Evolutionary conservation across 2,329 filamentous ascomycete species (phyloP).

Genomic region (Immersiporthe knoxdaviesiana): DNA sequence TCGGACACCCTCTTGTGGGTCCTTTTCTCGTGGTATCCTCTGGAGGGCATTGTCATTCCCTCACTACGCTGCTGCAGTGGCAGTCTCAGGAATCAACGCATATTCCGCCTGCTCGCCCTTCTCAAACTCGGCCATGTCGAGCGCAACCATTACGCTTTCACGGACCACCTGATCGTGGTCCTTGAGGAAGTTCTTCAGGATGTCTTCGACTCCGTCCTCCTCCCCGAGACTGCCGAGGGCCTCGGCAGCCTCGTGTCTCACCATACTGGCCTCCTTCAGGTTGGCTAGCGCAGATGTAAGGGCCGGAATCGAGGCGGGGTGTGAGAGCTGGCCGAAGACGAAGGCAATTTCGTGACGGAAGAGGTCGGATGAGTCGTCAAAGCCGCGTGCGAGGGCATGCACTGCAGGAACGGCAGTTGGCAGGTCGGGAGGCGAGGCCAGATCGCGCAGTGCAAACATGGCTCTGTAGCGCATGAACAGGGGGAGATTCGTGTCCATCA

Average conservation of each 20-base stretch:
- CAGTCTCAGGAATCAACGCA: conserved; percentile 77
- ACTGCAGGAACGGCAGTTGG: conserved; percentile 89
- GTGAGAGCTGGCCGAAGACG: conserved; percentile 93
- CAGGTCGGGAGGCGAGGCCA: conserved; percentile 89
- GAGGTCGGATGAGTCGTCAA: conserved; percentile 83
- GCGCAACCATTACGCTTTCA: conserved; percentile 90
- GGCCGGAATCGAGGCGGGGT: conserved; percentile 94
- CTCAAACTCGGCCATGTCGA: conserved; percentile 98
- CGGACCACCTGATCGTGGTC: conserved; percentile 92
- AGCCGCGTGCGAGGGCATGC: conserved; percentile 80
- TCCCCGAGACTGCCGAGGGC: conserved; percentile 92
- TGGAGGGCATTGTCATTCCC: conserved; percentile 27
- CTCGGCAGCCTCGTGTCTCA: conserved; percentile 95
- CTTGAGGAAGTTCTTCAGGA: conserved; percentile 78
- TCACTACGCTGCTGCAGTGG: conserved; percentile 44
- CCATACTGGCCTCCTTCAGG: conserved; percentile 87
- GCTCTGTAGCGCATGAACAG: conserved; percentile 94
- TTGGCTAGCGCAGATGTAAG: conserved; percentile 79
- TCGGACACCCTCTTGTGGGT: background rate
- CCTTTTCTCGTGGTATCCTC: background rate
- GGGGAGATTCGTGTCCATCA: conserved; percentile 78
- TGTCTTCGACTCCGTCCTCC: conserved; percentile 89
- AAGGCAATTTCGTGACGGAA: conserved; percentile 99
- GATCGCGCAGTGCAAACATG: conserved; percentile 96
- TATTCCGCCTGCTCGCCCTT: conserved; percentile 88